A percentile compares a stretch with the other conserved stretches of the same genome.
Evolutionary conservation across 306 rosid species (phyloP).

Genomic region (Fagus sylvatica): DNA sequence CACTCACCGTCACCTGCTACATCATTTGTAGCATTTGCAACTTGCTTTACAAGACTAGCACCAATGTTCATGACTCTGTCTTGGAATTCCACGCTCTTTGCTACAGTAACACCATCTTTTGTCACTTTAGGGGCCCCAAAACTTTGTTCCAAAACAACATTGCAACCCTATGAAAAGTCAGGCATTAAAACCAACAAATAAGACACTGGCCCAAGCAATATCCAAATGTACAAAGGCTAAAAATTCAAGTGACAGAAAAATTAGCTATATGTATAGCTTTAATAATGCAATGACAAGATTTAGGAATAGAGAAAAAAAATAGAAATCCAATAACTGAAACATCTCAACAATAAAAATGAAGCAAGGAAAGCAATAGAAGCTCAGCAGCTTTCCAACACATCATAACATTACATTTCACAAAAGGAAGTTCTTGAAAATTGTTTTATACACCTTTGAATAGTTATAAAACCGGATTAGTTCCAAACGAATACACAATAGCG

Average conservation of each 20-base stretch:
- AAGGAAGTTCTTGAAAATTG: background rate
- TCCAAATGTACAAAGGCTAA: background rate
- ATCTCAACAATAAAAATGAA: background rate
- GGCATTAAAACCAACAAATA: background rate
- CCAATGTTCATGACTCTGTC: conserved; percentile 53
- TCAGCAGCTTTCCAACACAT: background rate
- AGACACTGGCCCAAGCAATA: background rate
- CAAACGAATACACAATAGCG: background rate
- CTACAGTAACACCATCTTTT: conserved; percentile 59
- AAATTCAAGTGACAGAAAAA: background rate
- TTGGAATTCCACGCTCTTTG: conserved; percentile 55
- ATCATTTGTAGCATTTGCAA: conserved; percentile 44
- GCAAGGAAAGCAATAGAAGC: no score
- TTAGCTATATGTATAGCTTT: background rate
- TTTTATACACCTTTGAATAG: background rate
- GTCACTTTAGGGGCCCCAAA: conserved; percentile 61
- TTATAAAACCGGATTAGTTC: background rate
- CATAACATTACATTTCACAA: no score
- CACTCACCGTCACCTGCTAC: conserved; percentile 57
- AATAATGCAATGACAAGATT: background rate
- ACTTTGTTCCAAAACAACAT: conserved; percentile 55
- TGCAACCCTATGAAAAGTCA: conserved; percentile 43
- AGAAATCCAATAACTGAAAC: background rate
- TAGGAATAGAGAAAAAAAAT: background rate
- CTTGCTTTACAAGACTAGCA: conserved; percentile 6